A percentile compares a stretch with the other conserved stretches of the same genome.
These are phyloP conservation scores for Colletotrichum horii DNA, from an alignment of 2,329 filamentous ascomycete genomes.

Conservation along the genomic window DNA sequence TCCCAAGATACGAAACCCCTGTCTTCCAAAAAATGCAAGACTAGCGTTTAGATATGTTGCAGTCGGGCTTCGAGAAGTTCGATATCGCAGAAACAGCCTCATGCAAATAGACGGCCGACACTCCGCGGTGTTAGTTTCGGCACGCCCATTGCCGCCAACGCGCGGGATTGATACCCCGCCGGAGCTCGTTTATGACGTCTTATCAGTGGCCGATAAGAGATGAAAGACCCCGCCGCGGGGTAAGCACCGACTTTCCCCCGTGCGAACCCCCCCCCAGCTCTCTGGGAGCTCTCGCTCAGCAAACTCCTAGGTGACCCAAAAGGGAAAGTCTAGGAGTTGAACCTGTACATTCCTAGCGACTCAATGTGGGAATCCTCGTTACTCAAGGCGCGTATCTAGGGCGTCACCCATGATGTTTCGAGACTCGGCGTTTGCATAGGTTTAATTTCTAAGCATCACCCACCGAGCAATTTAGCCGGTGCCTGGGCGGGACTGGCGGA, in stretches of 20 bases:
- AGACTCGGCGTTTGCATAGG: not conserved
- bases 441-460: not conserved
- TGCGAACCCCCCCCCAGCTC: not conserved
- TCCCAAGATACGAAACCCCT: not conserved
- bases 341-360: not conserved
- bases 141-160: not conserved
- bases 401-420: not conserved
- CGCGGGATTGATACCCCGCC: not conserved
- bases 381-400: not conserved
- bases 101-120: not conserved
- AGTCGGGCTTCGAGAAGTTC: not conserved
- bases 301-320: not conserved
- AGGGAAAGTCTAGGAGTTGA: not conserved
- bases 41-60: not conserved
- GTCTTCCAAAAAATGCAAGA: not conserved
- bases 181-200: constrained; percentile 8
- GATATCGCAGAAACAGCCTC: not conserved
- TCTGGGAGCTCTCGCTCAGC: not conserved
- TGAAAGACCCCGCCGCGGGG: constrained; percentile 11
- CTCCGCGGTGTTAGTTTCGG: not conserved
- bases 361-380: not conserved
- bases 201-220: constrained; percentile 2
- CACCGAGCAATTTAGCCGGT: not conserved
- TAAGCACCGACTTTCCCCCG: not conserved
- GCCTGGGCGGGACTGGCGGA: not conserved